A percentile compares a stretch with the other conserved stretches of the same genome.
phyloP scores from a whole-genome alignment of 768 basidiomycete species.

The Paxillus ammoniavirescens region DNA sequence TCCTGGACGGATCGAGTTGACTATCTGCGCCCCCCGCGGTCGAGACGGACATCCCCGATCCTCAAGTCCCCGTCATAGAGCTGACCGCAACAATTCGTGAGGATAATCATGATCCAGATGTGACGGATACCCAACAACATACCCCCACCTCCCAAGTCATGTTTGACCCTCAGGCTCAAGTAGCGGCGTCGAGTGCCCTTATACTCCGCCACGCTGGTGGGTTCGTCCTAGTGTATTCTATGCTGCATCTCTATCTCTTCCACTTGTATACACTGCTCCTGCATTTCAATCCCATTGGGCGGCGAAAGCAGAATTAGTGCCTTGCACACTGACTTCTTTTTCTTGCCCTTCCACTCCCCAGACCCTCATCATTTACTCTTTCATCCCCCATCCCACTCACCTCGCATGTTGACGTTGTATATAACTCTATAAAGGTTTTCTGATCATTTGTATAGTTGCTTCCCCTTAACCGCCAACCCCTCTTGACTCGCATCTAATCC shows the following conservation, averaged over 20 bases:
- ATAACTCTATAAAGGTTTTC: constrained; percentile 24
- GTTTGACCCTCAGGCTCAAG: constrained; percentile 24
- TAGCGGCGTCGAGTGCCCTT: constrained; percentile 22
- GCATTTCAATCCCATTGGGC: constrained; percentile 32
- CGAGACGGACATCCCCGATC: constrained; percentile 15
- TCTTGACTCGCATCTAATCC: constrained; percentile 32
- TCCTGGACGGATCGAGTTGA: constrained; percentile 30
- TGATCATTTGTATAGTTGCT: constrained; percentile 27
- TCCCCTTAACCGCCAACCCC: constrained; percentile 6
- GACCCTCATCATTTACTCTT: constrained; percentile 4
- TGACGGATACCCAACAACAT: constrained; percentile 23
- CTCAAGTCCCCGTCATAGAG: constrained; percentile 24
- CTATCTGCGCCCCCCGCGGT: constrained; percentile 23
- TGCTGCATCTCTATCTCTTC: constrained; percentile 43
- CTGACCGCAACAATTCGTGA: constrained; percentile 18
- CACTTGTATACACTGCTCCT: constrained; percentile 43
- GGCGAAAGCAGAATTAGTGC: constrained; percentile 29
- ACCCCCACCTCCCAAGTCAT: constrained; percentile 17
- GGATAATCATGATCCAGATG: constrained; percentile 17
- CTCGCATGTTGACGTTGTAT: constrained; percentile 29
- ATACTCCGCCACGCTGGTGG: constrained; percentile 35
- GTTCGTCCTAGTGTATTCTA: constrained; percentile 36
- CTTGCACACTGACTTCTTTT: constrained; percentile 6
- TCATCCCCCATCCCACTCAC: neutral
- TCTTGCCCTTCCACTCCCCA: constrained; percentile 4